Base-by-base conservation (phyloP, 2,329 filamentous ascomycete genomes). In the Macroventuria anomochaeta region DNA sequence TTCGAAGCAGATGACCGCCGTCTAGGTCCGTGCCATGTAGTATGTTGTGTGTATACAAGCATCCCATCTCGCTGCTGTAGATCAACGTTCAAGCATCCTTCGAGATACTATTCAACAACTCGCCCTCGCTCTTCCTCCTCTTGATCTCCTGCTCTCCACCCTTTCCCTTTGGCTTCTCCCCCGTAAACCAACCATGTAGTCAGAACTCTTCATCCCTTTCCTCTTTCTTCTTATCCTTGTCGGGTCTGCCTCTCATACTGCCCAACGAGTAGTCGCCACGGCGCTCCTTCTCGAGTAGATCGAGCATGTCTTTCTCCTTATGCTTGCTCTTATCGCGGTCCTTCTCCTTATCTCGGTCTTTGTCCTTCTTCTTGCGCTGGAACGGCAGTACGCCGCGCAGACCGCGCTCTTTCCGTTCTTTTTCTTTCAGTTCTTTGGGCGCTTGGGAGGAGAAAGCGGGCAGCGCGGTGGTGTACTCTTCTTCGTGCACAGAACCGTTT, bases 391-490 rank as follows among this genome's bases (percentile, higher is more conserved):
- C 70, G 5, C 70, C 71, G 7, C 74, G 68, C 41, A 78, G 63
- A 5, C 76, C 70, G 31, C 76, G 71, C 55, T 76, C 69, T 32
- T 67, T 74, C n/a, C 68, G 69, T 47, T 75, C 74, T 34, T 70
- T 72, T 18, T 73, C 68, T 36, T 73, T 73, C 34, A 67, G 25
- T 15, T 51, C 53, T n/a, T 69, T 64, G 26, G 68, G 66, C 20
- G 48, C 44, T 32, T 71, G 70, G 17, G 68, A 64, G 10, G 70
- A 69, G 46, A 75, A 73, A 7, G 65, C 63, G 1, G 73, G 73
- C 2, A 76, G 58, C 0, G 73, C 73, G 1, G 73, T 76, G 0
- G 73, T 72, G 39, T 68, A 72, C 33, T 76, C 74, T 50, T 75
- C 71, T 54, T 75, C 75, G 7, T 39, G 54, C 25, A 69, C 53